Base-by-base conservation (phyloP, 345 rosid species). In the Brassica incana region DNA sequence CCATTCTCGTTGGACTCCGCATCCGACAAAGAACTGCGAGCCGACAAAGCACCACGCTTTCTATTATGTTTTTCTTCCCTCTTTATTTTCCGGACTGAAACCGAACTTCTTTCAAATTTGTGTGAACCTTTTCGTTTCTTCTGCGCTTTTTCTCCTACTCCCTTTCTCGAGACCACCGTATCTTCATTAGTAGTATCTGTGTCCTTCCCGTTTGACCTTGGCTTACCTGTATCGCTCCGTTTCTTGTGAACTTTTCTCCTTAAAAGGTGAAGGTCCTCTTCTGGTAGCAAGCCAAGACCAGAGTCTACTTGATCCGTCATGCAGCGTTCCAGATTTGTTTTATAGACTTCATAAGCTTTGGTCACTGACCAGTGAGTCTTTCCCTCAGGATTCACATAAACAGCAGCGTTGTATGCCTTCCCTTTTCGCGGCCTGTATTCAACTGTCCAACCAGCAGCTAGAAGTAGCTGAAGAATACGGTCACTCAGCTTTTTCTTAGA, bases 341-440 rank as follows among this genome's bases (percentile, higher is more conserved):
- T 91, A 27, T 92, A 91, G 72, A 80, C 74, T 33, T 84, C 85
- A 85, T 95, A 95, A 30, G 99, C 99, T 85, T 83, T 77, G 59
- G 99, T 95, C 75, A 91, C 85, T 52, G 99, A 95, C 99, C 99
- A 95, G 83, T 92, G 97, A 75, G 98, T 91, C 81, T 82, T 93
- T 65, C 98, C 98, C 74, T 87, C 86, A 68, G 96, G 98, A 86
- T 89, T 95, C 73, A 95, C 90, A 88, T 95, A 95, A 32, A 95
- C 97, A 64, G 99, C 92, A 86, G 90, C 98, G 0, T 59, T 58
- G 79, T 95, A 95, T 12, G 63, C 73, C 76, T 70, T 91, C 72
- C 88, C 86, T 66, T 80, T 54, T 72, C 97, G 84, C 30, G 95
- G 97, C 84, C 98, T 87, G 80, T 90, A 85, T 32, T 95, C 87